A percentile compares a stretch with the other conserved stretches of the same genome.
These are phyloP conservation scores for Pseudisothecium myosuroides DNA, from an alignment of 225 moss, liverwort and hornwort species.

Conservation along the genomic window DNA sequence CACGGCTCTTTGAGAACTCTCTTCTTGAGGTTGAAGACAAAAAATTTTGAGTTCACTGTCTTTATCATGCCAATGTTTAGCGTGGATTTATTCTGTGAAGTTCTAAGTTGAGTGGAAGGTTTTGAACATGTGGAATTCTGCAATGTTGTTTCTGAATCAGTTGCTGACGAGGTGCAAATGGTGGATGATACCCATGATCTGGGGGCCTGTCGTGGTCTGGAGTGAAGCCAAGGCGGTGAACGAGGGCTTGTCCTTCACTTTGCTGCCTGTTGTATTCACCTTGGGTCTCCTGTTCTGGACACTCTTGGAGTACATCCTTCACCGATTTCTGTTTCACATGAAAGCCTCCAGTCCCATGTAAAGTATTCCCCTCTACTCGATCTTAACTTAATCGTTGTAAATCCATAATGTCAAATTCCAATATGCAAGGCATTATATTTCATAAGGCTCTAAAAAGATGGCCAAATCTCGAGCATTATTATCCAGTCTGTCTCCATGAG, in stretches of 20 bases:
- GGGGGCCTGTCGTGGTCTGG: constrained; percentile 66
- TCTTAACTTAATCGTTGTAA: background rate
- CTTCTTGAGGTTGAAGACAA: constrained; percentile 29
- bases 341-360: constrained; percentile 47
- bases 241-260: constrained; percentile 22
- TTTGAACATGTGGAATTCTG: background rate
- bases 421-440: background rate
- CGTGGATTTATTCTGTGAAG: background rate
- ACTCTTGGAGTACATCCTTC: constrained; percentile 60
- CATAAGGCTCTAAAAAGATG: background rate
- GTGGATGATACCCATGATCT: constrained; percentile 81
- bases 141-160: constrained; percentile 14
- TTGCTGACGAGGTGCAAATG: constrained; percentile 62
- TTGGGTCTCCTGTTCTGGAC: constrained; percentile 56
- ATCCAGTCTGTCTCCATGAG: background rate
- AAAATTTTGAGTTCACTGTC: too few species aligned
- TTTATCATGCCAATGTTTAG: too few species aligned
- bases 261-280: constrained; percentile 15
- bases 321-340: constrained; percentile 86
- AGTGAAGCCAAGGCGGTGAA: constrained; percentile 27
- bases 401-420: too few species aligned
- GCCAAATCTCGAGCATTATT: background rate
- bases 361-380: background rate
- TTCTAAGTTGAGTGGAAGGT: background rate
- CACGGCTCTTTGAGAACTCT: constrained; percentile 38